Evolutionary conservation across 2,329 filamentous ascomycete species (phyloP), one percentile per base, ranked within the genome.

Genomic region (Alternaria arborescens): DNA sequence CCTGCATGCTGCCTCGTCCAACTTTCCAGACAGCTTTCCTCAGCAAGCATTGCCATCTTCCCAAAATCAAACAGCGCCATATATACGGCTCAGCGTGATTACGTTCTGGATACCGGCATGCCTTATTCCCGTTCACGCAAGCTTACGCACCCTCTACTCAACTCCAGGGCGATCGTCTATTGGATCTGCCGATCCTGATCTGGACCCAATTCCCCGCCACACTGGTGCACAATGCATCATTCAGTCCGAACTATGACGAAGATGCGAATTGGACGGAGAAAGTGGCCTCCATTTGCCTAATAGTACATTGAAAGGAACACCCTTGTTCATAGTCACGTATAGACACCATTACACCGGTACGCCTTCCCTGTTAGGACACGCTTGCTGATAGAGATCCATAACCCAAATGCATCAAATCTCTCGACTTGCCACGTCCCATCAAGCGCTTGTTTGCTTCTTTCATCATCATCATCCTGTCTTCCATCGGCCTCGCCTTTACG

Each of bases 111-210:
- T 18, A 34, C 41, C 44, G 47, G 11, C 34, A 20, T 26, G 24
- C 44, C 44, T 44, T 32, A n/a, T 16, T 62, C 36, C 53, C 41
- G 44, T n/a, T 14, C 41, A 30, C 56, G 12, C 12, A 47, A 38
- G 53, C 62, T 62, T 55, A 50, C 60, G 34, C 34, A 54, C 40
- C 20, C 51, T 48, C 26, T 58, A 41, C 56, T 60, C 36, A 42
- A 40, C 40, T 46, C 28, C 14, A 43, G 20, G 10, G 26, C 12
- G n/a, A 57, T 58, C 48, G 36, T 42, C 34, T 51, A 24, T 54
- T 18, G 30, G 36, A 48, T 26, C 22, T 30, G 30, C 34, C 57
- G 22, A 38, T 30, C 34, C 24, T 20, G 34, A 40, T 43, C 52
- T 43, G 22, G 36, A 40, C 36, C 41, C 40, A 12, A 20, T 18